phyloP scores from a whole-genome alignment of 768 basidiomycete genomes.

The Tulasnella sp. region DNA sequence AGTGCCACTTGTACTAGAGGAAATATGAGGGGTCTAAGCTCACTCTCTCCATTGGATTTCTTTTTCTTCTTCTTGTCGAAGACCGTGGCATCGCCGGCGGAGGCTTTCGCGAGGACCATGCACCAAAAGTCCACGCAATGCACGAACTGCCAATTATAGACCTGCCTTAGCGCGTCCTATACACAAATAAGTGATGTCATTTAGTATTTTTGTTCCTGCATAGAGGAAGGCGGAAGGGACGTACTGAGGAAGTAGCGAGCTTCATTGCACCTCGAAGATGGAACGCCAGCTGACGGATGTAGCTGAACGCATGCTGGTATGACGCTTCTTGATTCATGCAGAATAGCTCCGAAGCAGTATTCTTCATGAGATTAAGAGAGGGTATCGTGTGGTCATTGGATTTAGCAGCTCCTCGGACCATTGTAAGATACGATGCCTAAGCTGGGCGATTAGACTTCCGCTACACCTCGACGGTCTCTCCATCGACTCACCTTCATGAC shows the following conservation, averaged over 20 bases:
- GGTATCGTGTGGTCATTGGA: conserved; percentile 83
- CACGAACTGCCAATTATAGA: conserved; percentile 98
- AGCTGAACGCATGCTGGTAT: conserved; percentile 93
- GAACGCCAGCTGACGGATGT: conserved; percentile 89
- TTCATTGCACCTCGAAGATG: conserved; percentile 89
- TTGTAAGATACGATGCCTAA: conserved; percentile 77
- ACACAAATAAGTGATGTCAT: neutral
- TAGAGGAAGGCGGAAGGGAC: conserved; percentile 12
- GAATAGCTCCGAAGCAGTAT: conserved; percentile 89
- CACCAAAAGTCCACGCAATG: conserved; percentile 97
- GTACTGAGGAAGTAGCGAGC: conserved; percentile 58
- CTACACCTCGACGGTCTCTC: neutral
- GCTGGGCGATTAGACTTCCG: neutral
- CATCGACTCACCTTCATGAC: conserved; percentile 63
- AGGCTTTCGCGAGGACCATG: conserved; percentile 73
- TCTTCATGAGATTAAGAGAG: conserved; percentile 93
- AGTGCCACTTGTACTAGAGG: conserved; percentile 90
- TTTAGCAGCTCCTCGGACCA: conserved; percentile 73
- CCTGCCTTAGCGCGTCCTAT: conserved; percentile 83
- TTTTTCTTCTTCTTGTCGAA: conserved; percentile 27
- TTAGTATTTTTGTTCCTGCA: conserved; percentile 5
- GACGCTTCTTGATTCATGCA: conserved; percentile 57
- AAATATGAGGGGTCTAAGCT: conserved; percentile 80
- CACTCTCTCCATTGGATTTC: conserved; percentile 38
- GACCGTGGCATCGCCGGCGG: conserved; percentile 43